Evolutionary conservation across 2,329 filamentous ascomycete species (phyloP), one percentile per base, ranked within the genome.

Genomic region (Fusarium aywerte): DNA sequence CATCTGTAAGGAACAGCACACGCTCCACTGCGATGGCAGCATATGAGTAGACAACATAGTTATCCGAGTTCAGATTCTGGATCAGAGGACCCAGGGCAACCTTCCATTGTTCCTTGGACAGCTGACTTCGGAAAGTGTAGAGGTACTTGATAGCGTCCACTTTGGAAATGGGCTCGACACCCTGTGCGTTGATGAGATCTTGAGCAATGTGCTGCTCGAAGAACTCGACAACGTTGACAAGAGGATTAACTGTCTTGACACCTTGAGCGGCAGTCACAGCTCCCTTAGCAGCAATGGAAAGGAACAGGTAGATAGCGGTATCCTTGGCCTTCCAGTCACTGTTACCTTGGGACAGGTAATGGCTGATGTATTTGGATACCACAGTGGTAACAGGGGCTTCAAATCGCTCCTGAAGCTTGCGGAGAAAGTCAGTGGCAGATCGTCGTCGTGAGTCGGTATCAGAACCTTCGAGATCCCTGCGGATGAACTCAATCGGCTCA

Each of bases 141-240:
- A 99, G 86, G 77, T 94, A 99, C 79, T 98, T 99, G 84, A 99
- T 97, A 18, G 95, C 95, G 78, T 98, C 96, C 16, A 99, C 95
- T 82, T 97, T 97, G 71, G 97, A 85, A 62, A 99, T 94, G 10
- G 93, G 91, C 72, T 97, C 87, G 2, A 91, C 87, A 4, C 85
- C 85, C 29, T 85, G 83, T 32, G 87, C 83, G n/a, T 86, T 84
- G 62, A 97, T 83, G 38, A 99, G 84, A 77, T 99, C 96, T n/a
- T 89, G 85, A 12, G 95, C 95, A 73, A 99, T 91, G 77, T 98
- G 88, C 65, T 91, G 92, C 76, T 97, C 91, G 83, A 99, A 98
- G 80, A 97, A 99, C 45, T 97, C 91, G 23, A 97, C 90, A 25
- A 99, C 91, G 73, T 97, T 90, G 70, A 98, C 90, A 36, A 91